Conservation (phyloP, 73 alveolate species). For the Symbiodinium natans region DNA sequence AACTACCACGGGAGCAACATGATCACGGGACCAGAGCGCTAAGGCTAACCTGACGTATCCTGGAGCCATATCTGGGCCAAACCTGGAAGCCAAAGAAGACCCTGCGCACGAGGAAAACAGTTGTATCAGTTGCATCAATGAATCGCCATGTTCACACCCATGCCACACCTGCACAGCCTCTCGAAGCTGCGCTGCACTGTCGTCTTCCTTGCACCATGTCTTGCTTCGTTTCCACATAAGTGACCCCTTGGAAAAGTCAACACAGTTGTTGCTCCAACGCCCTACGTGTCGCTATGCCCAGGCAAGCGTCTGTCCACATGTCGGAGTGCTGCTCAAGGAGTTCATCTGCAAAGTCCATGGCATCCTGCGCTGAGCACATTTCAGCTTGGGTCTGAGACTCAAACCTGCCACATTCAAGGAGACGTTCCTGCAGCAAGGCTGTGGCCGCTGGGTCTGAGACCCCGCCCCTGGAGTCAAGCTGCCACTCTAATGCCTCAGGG, state of each 20-base stretch:
- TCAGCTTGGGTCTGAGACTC: too few relatives aligned
- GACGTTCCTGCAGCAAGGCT: slow-evolving; percentile 62
- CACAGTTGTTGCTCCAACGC: background rate
- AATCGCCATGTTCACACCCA: too few relatives aligned
- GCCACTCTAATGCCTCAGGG: slow-evolving; percentile 53
- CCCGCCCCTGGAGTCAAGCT: slow-evolving; percentile 25
- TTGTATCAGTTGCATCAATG: too few relatives aligned
- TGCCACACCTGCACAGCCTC: slow-evolving; percentile 61
- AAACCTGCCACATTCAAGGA: too few relatives aligned
- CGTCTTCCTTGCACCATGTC: slow-evolving; percentile 42
- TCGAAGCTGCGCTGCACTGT: slow-evolving; percentile 57
- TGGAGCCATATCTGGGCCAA: too few relatives aligned
- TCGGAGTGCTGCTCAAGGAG: slow-evolving; percentile 80
- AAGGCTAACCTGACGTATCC: too few relatives aligned
- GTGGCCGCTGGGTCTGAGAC: slow-evolving; percentile 55
- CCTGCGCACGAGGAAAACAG: too few relatives aligned
- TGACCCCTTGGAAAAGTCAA: too few relatives aligned
- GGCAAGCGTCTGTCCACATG: slow-evolving; percentile 30
- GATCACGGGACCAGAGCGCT: too few relatives aligned
- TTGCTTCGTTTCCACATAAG: too few relatives aligned
- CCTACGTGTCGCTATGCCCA: background rate
- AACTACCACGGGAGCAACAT: too few relatives aligned
- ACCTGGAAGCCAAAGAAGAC: too few relatives aligned
- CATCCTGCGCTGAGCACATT: slow-evolving; percentile 22
- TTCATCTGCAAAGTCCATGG: slow-evolving; percentile 83